Evolutionary conservation across 768 basidiomycete species (phyloP), one percentile per base, ranked within the genome.

Genomic region (Trametes gibbosa): DNA sequence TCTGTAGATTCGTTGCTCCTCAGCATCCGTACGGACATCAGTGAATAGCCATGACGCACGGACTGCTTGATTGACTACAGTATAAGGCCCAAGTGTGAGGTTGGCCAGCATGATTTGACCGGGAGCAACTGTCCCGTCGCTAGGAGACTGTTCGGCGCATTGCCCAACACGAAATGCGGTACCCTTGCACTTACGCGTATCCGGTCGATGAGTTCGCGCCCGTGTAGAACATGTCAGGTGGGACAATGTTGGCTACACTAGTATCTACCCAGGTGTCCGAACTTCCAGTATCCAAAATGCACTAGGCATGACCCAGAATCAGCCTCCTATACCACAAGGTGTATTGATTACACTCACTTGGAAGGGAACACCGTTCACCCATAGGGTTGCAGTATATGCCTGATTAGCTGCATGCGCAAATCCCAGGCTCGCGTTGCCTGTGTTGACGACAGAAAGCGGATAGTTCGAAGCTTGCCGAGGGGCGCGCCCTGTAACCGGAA

Each of bases 191-290:
- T 10, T 19, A 56, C 54, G 23, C 37, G 23, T 56, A 56, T n/a
- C 7, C 4, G 3, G 46, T 47, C n/a, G 45, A 25, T 21, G 54
- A 47, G 54, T 56, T 56, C 2, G 19, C 7, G 2, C 46, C 54
- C 12, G 46, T 48, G n/a, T 47, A 24, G 37, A 48, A 37, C 17
- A 56, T 17, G 34, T 29, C n/a, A 10, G 39, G 32, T 0, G 57
- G 47, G 13, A 21, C 21, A 10, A 35, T 24, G 2, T 24, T 32
- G 10, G 3, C 19, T 9, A 12, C 10, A 14, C 16, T 2, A 27
- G 54, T 19, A 23, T 51, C 50, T 9, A 58, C 34, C 57, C 57
- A 58, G n/a, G 51, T 51, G 24, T 58, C 57, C 9, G 50, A 51
- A 19, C 50, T 51, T 4, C 57, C 57, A 2, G 50, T 43, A 40